Evolutionary conservation across 2,329 filamentous ascomycete species (phyloP), one percentile per base, ranked within the genome.

Genomic region (Aspergillus thermomutatus): DNA sequence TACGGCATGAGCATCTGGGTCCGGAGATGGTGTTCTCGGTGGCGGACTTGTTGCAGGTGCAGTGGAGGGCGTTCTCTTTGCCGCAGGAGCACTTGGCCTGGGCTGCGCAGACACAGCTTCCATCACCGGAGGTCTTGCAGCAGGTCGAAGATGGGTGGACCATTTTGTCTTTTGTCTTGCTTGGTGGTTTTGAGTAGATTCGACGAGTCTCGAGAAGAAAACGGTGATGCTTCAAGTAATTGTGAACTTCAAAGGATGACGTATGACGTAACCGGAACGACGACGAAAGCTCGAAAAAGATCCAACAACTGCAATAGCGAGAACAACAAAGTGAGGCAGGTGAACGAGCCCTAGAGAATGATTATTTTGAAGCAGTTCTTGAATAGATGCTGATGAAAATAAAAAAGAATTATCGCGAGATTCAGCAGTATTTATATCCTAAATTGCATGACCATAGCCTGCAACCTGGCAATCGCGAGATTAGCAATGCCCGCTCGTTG

Each of bases 11-110:
- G 82, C 91, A 96, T 66, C 90, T 83, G 41, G 90, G 82, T 6
- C 91, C 91, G 6, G 80, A 74, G 55, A 90, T 72, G 43, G 78
- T 77, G 81, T 97, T 97, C 82, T 97, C 92, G 17, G 80, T 76
- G 3, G 82, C 62, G 3, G 92, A 83, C 75, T 91, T 92, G 68
- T 85, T 85, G 79, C 93, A 97, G 60, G 81, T 89, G 84, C 93
- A 97, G 73, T 92, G 82, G 50, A 96, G 85, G 50, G 93, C 93
- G 3, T 87, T 85, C 72, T 94, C 84, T 80, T 96, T 87, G 71
- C 93, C 93, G 74, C 93, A 97, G 17, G 91, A 95, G 85, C 92
- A 96, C 59, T 76, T 85, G 60, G 84, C 83, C 66, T 85, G 82
- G 53, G 79, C 75, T 41, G 82, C 81, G 66, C 82, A 85, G 64